These are phyloP conservation scores for Misopates orontium DNA, from an alignment of 257 asterid genomes.

Conservation along the genomic window DNA sequence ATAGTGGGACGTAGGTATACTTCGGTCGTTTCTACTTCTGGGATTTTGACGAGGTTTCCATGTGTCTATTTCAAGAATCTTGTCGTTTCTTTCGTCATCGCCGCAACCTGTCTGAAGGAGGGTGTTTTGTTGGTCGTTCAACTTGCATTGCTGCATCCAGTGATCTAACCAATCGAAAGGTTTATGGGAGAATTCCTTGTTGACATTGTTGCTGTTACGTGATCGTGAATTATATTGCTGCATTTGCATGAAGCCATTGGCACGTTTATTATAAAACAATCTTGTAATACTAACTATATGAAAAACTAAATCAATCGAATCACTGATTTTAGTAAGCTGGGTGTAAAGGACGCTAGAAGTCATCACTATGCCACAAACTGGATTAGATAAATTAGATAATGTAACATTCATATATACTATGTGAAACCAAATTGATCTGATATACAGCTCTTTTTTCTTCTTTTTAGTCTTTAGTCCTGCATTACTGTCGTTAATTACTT, in stretches of 20 bases:
- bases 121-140: slow-evolving; percentile 38
- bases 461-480: too few species aligned
- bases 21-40: slow-evolving; percentile 36
- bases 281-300: not conserved
- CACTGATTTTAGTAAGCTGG: not conserved
- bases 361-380: not conserved
- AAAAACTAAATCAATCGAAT: not conserved
- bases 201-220: slow-evolving; percentile 27
- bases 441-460: too few species aligned
- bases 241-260: slow-evolving; percentile 27
- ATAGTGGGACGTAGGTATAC: slow-evolving; percentile 39
- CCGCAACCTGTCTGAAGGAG: slow-evolving; percentile 21
- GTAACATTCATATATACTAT: too few species aligned
- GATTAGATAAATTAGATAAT: too few species aligned
- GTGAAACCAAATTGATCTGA: too few species aligned
- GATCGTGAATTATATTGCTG: slow-evolving; percentile 60
- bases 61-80: slow-evolving; percentile 84
- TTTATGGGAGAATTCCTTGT: slow-evolving; percentile 38
- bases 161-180: slow-evolving; percentile 65
- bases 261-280: not conserved
- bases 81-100: slow-evolving; percentile 71
- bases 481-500: too few species aligned
- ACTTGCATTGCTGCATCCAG: slow-evolving; percentile 77
- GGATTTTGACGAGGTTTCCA: slow-evolving; percentile 71
- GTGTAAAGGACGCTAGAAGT: not conserved